Percentiles rank a stretch among this genome's conserved stretches.
phyloP scores from a whole-genome alignment of 257 asterid species.

The Penstemon barbatus region DNA sequence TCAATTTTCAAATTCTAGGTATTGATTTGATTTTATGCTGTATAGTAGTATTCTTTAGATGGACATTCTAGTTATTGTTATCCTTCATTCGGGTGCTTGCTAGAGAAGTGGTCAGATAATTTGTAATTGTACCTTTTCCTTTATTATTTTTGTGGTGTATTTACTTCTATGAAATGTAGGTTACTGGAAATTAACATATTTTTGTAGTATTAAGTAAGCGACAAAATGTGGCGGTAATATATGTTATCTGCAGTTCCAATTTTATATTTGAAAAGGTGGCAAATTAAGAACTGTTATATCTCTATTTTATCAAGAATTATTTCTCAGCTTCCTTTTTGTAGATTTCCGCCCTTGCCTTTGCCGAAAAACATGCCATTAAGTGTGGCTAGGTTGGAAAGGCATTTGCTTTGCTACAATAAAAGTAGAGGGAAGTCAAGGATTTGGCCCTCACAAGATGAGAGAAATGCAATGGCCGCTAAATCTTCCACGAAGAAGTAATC shows the following conservation, averaged over 20 bases:
- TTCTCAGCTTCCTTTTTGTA: neutral
- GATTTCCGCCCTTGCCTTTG: neutral
- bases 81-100: slow-evolving; percentile 9
- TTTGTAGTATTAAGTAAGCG: neutral
- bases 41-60: neutral
- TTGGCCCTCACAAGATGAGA: too few species aligned
- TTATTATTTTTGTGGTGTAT: neutral
- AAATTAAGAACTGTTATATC: neutral
- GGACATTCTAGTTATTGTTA: neutral
- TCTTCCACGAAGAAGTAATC: too few species aligned
- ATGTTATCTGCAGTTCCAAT: neutral
- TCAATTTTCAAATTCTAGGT: slow-evolving; percentile 10
- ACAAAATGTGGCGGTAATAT: neutral
- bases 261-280: neutral
- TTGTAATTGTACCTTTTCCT: neutral
- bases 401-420: too few species aligned
- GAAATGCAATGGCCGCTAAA: too few species aligned
- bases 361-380: neutral
- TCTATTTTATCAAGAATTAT: neutral
- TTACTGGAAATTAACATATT: neutral
- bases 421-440: too few species aligned
- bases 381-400: too few species aligned
- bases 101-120: neutral
- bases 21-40: neutral
- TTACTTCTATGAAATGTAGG: neutral